Evolutionary conservation across 2,329 filamentous ascomycete genomes (phyloP).

Genomic region (Alternaria gaisen): DNA sequence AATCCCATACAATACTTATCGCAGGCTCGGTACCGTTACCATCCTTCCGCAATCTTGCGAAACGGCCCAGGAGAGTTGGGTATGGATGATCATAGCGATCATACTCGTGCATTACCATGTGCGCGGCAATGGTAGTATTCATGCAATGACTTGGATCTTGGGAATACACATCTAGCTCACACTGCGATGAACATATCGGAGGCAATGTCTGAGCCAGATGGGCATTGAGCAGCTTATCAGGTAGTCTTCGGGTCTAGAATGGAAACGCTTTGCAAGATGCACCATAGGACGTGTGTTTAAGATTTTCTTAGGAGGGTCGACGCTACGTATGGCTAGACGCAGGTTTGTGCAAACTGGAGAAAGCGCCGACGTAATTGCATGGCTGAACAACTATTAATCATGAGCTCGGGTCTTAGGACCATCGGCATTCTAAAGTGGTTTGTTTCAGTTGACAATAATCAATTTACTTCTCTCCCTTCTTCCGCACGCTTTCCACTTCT

Average conservation of each 20-base stretch:
- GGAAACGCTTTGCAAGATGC: neutral
- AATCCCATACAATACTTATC: neutral
- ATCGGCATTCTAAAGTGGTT: neutral
- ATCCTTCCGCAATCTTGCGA: neutral
- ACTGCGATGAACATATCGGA: neutral
- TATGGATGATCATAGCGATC: neutral
- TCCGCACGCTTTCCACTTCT: neutral
- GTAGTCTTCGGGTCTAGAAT: neutral
- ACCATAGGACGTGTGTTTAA: neutral
- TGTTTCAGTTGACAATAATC: neutral
- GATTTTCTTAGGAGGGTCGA: neutral
- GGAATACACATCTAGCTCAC: neutral
- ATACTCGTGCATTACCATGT: neutral
- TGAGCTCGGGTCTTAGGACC: neutral
- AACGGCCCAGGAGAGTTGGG: neutral
- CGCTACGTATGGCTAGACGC: neutral
- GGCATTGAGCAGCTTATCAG: neutral
- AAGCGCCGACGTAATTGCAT: neutral
- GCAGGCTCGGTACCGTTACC: neutral
- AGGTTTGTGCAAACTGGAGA: neutral
- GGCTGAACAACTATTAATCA: neutral
- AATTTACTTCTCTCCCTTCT: neutral
- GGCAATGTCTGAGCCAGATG: neutral
- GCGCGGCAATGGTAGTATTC: neutral
- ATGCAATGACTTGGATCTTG: neutral